Evolutionary conservation across 495 filamentous ascomycete species (phyloP).

Genomic region (Lophiotrema nucula): DNA sequence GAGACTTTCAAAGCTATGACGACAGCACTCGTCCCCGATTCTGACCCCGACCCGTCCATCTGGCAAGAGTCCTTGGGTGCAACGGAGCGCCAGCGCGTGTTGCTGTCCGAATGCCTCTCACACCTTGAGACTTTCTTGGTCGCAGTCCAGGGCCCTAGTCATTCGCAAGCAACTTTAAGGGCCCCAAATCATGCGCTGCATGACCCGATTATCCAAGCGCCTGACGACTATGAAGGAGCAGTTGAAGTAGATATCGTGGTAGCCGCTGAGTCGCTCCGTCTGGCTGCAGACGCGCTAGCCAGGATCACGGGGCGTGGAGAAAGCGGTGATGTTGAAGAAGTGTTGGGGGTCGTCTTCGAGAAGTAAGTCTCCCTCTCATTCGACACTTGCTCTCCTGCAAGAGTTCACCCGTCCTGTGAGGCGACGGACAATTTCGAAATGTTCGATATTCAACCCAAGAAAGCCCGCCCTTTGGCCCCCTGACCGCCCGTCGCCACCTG

Average conservation of each 20-base stretch:
- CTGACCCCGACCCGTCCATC: slow-evolving; percentile 48
- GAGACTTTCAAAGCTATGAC: slow-evolving; percentile 73
- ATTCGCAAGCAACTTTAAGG: slow-evolving; percentile 1
- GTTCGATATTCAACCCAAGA: neutral
- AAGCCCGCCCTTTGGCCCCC: neutral
- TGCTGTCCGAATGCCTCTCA: slow-evolving; percentile 67
- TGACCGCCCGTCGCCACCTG: slow-evolving; percentile 1
- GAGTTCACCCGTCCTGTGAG: neutral
- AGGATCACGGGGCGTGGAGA: slow-evolving; percentile 86
- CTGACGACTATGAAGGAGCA: slow-evolving; percentile 39
- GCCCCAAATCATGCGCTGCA: neutral
- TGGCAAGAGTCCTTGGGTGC: slow-evolving; percentile 87
- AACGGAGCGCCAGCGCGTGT: slow-evolving; percentile 80
- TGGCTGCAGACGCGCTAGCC: slow-evolving; percentile 74
- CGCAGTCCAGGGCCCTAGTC: slow-evolving; percentile 35
- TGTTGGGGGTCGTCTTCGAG: slow-evolving; percentile 95
- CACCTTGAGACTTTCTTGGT: slow-evolving; percentile 69
- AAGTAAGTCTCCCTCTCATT: slow-evolving; percentile 57
- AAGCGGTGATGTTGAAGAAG: slow-evolving; percentile 90
- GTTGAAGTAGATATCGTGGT: slow-evolving; percentile 76
- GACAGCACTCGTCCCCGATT: slow-evolving; percentile 47
- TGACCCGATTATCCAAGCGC: slow-evolving; percentile 13
- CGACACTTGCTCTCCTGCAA: neutral
- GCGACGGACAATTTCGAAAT: neutral
- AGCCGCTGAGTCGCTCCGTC: slow-evolving; percentile 85